Evolutionary conservation across 2,329 filamentous ascomycete species (phyloP), one percentile per base, ranked within the genome.

Genomic region (Penicillium capsulatum): DNA sequence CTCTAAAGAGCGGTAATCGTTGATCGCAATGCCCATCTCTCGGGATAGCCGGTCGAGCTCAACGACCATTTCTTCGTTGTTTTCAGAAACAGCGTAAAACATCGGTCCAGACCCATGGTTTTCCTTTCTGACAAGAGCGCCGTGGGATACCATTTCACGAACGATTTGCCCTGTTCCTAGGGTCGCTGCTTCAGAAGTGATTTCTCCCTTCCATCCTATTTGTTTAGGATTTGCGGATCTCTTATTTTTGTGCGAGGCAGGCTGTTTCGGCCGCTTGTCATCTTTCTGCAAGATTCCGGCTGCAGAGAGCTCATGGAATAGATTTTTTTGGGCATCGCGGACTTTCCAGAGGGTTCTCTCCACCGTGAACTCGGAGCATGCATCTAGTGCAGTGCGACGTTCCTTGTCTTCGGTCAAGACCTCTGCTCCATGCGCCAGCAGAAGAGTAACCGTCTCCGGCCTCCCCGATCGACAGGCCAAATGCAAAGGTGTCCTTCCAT

Each of bases 391-490:
- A 1, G 42, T 27, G 7, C 15, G 7, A 4, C 14, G 8, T 3
- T 24, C 2, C 3, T 20, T 38, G 24, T 42, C 38, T 8, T 16
- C 26, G 14, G 36, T 8, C 8, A 38, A 41, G 17, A 27, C 17
- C 28, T 45, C 40, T 16, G 44, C 47, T 3, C 38, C 47, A 8
- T 38, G 35, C 10, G 40, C 27, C 3, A 50, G 27, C 28, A 50
- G 14, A 7, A 16, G 2, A 15, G 34, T 16, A 10, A 47, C 47
- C 0, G 38, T 42, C 30, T 50, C 47, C 5, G 44, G 41, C 17
- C 44, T 44, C 8, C 47, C 44, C 2, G 47, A 50, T 17, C 35
- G 33, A 32, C 44, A 51, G 17, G 49, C 47, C 26, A 42, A 48
- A 24, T 51, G 49, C 29, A 51, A 44, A 6, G 49, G 41, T 15